Evolutionary conservation across 1,284 basidiomycete genomes (phyloP).

Genomic region (Heterobasidion irregulare): DNA sequence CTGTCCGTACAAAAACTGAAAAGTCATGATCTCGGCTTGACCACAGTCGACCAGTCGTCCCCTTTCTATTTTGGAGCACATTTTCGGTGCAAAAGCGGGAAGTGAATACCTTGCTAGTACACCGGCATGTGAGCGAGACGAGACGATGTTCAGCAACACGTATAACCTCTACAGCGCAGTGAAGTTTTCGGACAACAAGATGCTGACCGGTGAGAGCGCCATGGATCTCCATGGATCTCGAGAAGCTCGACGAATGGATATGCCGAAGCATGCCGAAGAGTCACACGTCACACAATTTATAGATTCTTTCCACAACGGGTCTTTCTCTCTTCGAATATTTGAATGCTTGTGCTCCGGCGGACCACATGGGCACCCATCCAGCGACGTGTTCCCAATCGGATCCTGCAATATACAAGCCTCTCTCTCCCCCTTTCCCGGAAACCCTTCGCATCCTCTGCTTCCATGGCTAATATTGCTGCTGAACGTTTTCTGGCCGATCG

Average conservation of each 20-base stretch:
- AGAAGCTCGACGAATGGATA: background rate
- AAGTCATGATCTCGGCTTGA: background rate
- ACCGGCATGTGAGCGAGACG: background rate
- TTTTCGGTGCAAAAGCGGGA: background rate
- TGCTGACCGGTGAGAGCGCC: background rate
- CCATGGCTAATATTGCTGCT: constrained; percentile 27
- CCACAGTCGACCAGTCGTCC: too few species aligned
- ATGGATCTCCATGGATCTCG: background rate
- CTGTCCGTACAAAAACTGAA: background rate
- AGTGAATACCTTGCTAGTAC: background rate
- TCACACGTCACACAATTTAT: too few species aligned
- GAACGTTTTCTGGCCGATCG: constrained; percentile 68
- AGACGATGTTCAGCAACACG: too few species aligned
- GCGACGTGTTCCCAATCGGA: background rate
- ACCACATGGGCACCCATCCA: background rate
- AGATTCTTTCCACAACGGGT: too few species aligned
- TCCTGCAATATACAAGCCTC: background rate
- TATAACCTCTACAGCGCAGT: too few species aligned
- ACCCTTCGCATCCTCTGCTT: background rate
- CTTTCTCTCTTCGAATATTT: background rate
- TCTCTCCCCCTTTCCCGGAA: background rate
- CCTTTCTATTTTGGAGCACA: too few species aligned
- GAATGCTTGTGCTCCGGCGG: constrained; percentile 2
- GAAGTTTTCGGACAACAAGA: background rate
- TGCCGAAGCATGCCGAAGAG: too few species aligned